Evolutionary conservation across 129 eudicot species (phyloP).

Genomic region (Arctium minus): DNA sequence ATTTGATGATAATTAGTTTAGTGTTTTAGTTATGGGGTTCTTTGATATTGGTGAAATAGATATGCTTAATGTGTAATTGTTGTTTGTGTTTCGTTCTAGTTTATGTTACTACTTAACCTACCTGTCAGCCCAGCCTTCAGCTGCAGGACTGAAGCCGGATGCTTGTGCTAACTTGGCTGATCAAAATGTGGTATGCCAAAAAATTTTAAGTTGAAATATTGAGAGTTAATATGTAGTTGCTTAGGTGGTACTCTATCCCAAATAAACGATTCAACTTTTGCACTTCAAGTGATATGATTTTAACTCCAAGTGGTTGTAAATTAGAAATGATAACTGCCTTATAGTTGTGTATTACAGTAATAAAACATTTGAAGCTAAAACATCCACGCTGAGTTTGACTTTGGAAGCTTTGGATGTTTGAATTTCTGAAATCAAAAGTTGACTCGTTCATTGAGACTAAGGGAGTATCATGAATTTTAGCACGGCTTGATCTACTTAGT

Average conservation of each 20-base stretch:
- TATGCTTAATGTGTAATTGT: background rate
- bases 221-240: background rate
- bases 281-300: background rate
- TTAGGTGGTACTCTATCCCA: background rate
- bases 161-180: slow-evolving; percentile 22
- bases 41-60: background rate
- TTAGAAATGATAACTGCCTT: background rate
- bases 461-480: background rate
- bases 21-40: background rate
- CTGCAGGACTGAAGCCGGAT: slow-evolving; percentile 41
- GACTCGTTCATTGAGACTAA: background rate
- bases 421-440: background rate
- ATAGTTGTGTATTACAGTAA: background rate
- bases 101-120: slow-evolving; percentile 20
- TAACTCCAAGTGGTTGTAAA: background rate
- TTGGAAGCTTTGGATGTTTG: background rate
- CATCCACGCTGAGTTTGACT: background rate
- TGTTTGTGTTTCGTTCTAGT: background rate
- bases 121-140: slow-evolving; percentile 40
- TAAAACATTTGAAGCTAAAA: background rate
- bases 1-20: background rate
- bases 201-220: background rate
- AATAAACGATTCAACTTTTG: background rate
- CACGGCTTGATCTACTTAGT: background rate
- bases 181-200: slow-evolving; percentile 41